Conservation (phyloP, 176 grass and related monocot species). For the Triticum urartu region DNA sequence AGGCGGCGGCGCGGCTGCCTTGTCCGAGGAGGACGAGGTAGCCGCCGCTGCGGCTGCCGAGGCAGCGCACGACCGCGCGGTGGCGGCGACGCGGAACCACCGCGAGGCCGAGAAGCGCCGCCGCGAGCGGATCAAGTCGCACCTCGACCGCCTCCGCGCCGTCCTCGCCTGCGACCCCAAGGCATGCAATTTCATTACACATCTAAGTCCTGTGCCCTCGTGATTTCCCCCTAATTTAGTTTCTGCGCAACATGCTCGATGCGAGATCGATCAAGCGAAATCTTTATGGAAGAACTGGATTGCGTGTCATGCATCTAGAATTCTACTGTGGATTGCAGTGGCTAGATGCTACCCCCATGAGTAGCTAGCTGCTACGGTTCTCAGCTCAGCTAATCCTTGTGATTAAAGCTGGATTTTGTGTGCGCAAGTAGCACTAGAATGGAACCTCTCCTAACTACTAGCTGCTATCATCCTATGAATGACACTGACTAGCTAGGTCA, state of each 20-base stretch:
- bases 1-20: not conserved
- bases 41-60: not conserved
- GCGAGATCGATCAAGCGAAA: not conserved
- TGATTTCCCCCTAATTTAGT: too few species aligned
- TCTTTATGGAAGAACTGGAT: not conserved
- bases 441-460: conserved; percentile 23
- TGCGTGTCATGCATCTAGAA: not conserved
- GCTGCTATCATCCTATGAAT: conserved; percentile 9
- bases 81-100: conserved; percentile 81
- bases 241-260: not conserved
- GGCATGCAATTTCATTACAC: conserved; percentile 25
- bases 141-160: conserved; percentile 82
- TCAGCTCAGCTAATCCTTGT: conserved; percentile 2
- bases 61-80: conserved; percentile 56
- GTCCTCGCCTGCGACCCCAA: conserved; percentile 96
- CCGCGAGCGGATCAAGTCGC: conserved; percentile 95
- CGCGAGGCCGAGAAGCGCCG: conserved; percentile 93
- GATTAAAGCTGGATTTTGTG: conserved; percentile 37
- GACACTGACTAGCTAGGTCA: conserved; percentile 23
- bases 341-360: not conserved
- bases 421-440: not conserved
- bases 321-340: conserved; percentile 4
- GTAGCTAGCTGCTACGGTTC: not conserved
- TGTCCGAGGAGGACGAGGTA: conserved; percentile 37
- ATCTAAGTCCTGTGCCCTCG: not conserved